Conservation (phyloP, 805 yeast genomes). For the Candida maesae region DNA sequence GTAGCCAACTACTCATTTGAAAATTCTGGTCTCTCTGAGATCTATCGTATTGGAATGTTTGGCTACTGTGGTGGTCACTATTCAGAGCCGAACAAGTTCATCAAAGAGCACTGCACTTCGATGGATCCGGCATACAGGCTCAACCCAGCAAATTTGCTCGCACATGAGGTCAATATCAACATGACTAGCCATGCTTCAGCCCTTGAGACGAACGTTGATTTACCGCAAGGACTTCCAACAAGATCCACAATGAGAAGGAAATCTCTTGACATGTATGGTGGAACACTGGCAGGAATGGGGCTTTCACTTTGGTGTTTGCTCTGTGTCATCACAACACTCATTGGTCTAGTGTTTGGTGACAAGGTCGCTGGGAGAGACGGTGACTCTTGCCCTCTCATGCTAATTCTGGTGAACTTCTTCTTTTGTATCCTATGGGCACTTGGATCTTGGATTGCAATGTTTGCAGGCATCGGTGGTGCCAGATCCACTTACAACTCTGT, state of each 20-base stretch:
- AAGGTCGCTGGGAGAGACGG: neutral
- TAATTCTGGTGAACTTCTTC: neutral
- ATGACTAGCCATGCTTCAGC: neutral
- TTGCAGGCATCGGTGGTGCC: neutral
- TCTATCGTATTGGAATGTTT: slow-evolving; percentile 6
- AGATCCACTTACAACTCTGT: neutral
- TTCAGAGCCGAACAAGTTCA: neutral
- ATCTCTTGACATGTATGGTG: slow-evolving; percentile 5
- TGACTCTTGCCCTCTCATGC: no score
- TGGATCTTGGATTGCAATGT: slow-evolving; percentile 1
- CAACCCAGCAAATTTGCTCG: neutral
- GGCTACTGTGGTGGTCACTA: slow-evolving; percentile 4
- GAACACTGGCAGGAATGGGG: slow-evolving; percentile 6
- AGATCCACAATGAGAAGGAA: neutral
- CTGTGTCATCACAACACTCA: neutral
- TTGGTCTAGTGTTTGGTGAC: neutral
- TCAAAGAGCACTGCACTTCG: slow-evolving; percentile 1
- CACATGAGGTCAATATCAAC: neutral
- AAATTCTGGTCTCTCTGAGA: slow-evolving; percentile 1
- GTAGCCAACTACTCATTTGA: slow-evolving; percentile 3
- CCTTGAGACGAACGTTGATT: neutral
- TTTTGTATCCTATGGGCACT: neutral
- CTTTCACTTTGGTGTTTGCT: slow-evolving; percentile 3
- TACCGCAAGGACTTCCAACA: slow-evolving; percentile 3
- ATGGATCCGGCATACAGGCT: slow-evolving; percentile 1